Conservation (phyloP, 2,329 filamentous ascomycete genomes). For the Monilinia polystroma region DNA sequence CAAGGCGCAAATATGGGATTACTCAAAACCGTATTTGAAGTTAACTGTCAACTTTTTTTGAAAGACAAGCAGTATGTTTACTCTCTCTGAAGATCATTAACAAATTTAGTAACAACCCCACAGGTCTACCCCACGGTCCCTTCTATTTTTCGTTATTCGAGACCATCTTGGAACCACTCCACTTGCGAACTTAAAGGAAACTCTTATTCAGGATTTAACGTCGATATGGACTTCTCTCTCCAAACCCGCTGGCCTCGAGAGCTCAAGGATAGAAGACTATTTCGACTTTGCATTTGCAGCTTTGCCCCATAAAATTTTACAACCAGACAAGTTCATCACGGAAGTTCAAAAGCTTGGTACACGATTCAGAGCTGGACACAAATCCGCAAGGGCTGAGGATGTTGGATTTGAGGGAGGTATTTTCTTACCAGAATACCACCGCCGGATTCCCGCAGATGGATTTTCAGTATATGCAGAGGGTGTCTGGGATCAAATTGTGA, state of each 20-base stretch:
- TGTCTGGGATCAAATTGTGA: slow-evolving; percentile 97
- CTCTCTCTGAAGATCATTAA: slow-evolving; percentile 19
- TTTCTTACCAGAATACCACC: slow-evolving; percentile 91
- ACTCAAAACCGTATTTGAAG: slow-evolving; percentile 97
- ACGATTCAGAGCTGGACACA: slow-evolving; percentile 80
- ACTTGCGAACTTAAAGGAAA: slow-evolving; percentile 84
- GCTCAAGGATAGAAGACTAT: slow-evolving; percentile 90
- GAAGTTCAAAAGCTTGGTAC: slow-evolving; percentile 78
- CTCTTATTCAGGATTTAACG: slow-evolving; percentile 82
- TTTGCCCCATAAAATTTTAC: slow-evolving; percentile 92
- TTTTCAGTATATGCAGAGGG: slow-evolving; percentile 91
- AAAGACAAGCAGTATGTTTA: slow-evolving; percentile 82
- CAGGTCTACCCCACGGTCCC: slow-evolving; percentile 81
- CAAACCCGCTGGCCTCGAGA: slow-evolving; percentile 85
- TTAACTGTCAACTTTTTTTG: slow-evolving; percentile 94
- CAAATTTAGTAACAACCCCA: slow-evolving; percentile 31
- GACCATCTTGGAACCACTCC: slow-evolving; percentile 94
- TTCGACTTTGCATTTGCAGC: slow-evolving; percentile 98
- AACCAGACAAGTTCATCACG: slow-evolving; percentile 82
- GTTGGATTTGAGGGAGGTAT: slow-evolving; percentile 76
- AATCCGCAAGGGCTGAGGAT: slow-evolving; percentile 65
- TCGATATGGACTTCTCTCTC: slow-evolving; percentile 92
- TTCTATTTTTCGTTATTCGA: slow-evolving; percentile 98
- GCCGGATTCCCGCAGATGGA: slow-evolving; percentile 94
- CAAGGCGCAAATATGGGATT: slow-evolving; percentile 99